Conservation (phyloP, 768 basidiomycete genomes). For the Macrolepiota albuminosa region DNA sequence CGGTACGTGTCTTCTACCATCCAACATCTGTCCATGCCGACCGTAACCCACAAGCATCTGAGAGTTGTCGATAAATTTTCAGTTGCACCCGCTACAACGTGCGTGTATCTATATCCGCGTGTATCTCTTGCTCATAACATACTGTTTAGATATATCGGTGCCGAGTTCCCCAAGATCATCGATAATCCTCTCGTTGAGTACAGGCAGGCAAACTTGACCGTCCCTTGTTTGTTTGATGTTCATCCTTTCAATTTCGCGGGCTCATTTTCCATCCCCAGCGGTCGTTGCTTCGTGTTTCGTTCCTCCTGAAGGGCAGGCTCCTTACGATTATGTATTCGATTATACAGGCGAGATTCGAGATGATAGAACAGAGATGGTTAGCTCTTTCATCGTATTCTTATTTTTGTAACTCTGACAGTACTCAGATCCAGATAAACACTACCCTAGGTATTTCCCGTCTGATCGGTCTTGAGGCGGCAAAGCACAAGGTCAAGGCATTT, state of each 20-base stretch:
- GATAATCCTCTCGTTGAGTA: slow-evolving; percentile 71
- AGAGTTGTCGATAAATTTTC: slow-evolving; percentile 75
- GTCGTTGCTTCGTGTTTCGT: slow-evolving; percentile 67
- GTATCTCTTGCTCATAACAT: not conserved
- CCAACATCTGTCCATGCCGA: slow-evolving; percentile 12
- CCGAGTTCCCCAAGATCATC: slow-evolving; percentile 69
- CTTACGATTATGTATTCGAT: slow-evolving; percentile 82
- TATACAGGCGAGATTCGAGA: slow-evolving; percentile 75
- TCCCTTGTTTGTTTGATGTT: slow-evolving; percentile 46
- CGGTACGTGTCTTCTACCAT: slow-evolving; percentile 40
- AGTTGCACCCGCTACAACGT: slow-evolving; percentile 72
- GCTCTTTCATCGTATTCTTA: slow-evolving; percentile 18
- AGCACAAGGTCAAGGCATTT: slow-evolving; percentile 73
- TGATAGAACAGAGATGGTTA: slow-evolving; percentile 72
- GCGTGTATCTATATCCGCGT: slow-evolving; percentile 27
- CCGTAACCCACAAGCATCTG: slow-evolving; percentile 41
- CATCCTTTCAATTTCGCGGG: slow-evolving; percentile 6
- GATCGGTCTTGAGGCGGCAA: slow-evolving; percentile 75
- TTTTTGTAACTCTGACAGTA: slow-evolving; percentile 6
- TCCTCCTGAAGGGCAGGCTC: slow-evolving; percentile 60
- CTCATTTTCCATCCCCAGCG: slow-evolving; percentile 35
- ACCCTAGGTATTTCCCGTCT: slow-evolving; percentile 67
- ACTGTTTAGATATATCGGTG: slow-evolving; percentile 63
- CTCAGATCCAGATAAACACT: slow-evolving; percentile 71
- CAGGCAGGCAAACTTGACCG: slow-evolving; percentile 75